Conservation (phyloP, 805 yeast genomes). For the Barnettozyma vustinii region DNA sequence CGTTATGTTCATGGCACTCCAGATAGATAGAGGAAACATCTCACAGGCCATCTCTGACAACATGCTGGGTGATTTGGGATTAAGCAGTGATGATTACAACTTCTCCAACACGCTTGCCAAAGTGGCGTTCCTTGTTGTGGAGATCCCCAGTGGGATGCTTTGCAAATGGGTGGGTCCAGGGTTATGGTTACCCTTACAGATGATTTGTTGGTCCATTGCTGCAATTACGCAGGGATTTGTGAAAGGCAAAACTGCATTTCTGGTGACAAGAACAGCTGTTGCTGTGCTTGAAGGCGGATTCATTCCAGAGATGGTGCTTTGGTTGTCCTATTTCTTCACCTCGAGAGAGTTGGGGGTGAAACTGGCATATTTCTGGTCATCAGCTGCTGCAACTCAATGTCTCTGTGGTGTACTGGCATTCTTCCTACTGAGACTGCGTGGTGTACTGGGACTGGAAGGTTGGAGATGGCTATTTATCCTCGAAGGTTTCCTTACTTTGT, state of each 20-base stretch:
- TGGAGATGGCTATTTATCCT: conserved; percentile 68
- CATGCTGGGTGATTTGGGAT: conserved; percentile 26
- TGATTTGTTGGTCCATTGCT: conserved; percentile 53
- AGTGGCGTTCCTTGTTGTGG: conserved; percentile 38
- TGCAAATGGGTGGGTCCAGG: conserved; percentile 60
- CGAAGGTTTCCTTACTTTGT: conserved; percentile 55
- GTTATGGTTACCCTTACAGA: conserved; percentile 53
- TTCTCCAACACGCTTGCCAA: conserved; percentile 52
- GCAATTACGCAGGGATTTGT: conserved; percentile 47
- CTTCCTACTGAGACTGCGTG: conserved; percentile 49
- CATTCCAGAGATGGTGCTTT: conserved; percentile 58
- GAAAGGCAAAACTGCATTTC: conserved; percentile 36
- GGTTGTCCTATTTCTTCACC: conserved; percentile 66
- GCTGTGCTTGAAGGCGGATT: conserved; percentile 63
- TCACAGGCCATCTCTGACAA: conserved; percentile 54
- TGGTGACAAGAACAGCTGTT: conserved; percentile 41
- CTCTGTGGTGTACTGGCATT: conserved; percentile 45
- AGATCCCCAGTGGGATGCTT: conserved; percentile 51
- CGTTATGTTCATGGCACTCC: conserved; percentile 50
- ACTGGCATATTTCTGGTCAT: conserved; percentile 56
- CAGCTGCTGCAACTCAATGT: conserved; percentile 44
- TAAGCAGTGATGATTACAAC: conserved; percentile 54
- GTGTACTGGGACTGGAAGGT: conserved; percentile 40
- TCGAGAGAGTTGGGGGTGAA: conserved; percentile 52
- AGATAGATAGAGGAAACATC: conserved; percentile 52